Base-by-base conservation (phyloP, 352 stramenopile genomes). In the Phytophthora sansomeana region DNA sequence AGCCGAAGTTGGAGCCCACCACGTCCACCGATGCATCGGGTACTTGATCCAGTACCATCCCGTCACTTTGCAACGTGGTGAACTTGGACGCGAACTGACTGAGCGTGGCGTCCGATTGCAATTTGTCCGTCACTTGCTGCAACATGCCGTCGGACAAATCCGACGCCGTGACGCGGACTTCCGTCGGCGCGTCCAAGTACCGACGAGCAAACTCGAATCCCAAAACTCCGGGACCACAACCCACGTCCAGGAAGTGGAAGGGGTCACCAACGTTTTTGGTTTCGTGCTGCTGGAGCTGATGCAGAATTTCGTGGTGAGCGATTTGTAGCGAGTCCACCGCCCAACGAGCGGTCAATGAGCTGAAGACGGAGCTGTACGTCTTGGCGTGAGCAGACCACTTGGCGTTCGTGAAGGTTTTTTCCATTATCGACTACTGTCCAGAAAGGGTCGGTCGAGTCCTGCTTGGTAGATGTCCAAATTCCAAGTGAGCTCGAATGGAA, bases 101-200 rank as follows among this genome's bases (percentile, higher is more conserved):
- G 14, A 74, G 52, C 6, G 49, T 43, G 6, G 57, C n/a, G 16
- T 68, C 64, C 1, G 67, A 56, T 14, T 60, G 44, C 5, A 85
- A 59, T 11, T 50, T 44, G 5, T 71, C 54, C 3, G 35, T 70
- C n/a, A 83, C n/a, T 24, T 68, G 62, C 6, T 77, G 44, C 9
- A 85, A 50, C 77, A 85, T 85, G 4, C 64, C 68, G 1, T 81
- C 69, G 19, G 72, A 74, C 6, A 83, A 35, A 72, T 85, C 77
- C 21, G 71, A 75, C 14, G 74, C 77, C 2, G 74, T 83, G 54
- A 85, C 69, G 35, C 68, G 46, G 30, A 75, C 65, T 26, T 52
- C 46, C 17, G 49, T 56, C 7, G 64, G 48, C 0, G 29, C 11
- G 24, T 19, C 54, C 33, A 69, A 58, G 43, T 71, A 81, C 10